Conservation (phyloP, 441 rosid species). For the Brassica hybrid region DNA sequence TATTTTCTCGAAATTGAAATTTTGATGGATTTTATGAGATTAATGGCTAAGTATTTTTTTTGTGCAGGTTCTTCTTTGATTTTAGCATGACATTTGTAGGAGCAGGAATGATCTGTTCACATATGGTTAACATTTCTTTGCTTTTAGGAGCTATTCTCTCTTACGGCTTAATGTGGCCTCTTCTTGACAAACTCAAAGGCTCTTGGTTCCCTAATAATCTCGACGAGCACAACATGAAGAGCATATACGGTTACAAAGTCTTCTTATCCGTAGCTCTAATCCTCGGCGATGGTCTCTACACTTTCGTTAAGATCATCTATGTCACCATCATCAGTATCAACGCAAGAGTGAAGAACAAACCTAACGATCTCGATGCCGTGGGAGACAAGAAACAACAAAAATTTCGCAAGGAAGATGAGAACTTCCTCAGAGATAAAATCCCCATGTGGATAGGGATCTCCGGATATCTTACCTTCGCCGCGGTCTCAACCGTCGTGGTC, state of each 20-base stretch:
- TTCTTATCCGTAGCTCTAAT: conserved; percentile 80
- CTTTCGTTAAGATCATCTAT: conserved; percentile 69
- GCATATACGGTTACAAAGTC: conserved; percentile 91
- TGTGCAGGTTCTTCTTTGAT: conserved; percentile 79
- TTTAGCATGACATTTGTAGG: conserved; percentile 84
- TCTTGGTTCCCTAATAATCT: conserved; percentile 67
- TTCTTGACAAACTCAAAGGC: conserved; percentile 67
- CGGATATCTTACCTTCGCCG: conserved; percentile 65
- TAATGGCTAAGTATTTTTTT: neutral
- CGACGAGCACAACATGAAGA: conserved; percentile 75
- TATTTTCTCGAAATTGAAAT: neutral
- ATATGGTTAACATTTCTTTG: conserved; percentile 80
- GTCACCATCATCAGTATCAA: conserved; percentile 56
- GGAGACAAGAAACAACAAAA: conserved; percentile 27
- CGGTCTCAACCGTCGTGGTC: conserved; percentile 63
- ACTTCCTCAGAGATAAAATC: conserved; percentile 71
- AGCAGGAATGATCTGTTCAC: conserved; percentile 95
- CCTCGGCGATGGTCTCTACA: conserved; percentile 94
- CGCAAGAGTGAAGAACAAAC: conserved; percentile 50
- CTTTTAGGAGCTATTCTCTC: conserved; percentile 88
- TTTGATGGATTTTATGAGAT: neutral
- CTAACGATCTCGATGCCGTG: conserved; percentile 46
- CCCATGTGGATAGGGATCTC: conserved; percentile 73
- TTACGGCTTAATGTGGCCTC: conserved; percentile 91
- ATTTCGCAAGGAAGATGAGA: conserved; percentile 62